Conservation (phyloP, 2,329 filamentous ascomycete species). For the Aspergillus amoenus region DNA sequence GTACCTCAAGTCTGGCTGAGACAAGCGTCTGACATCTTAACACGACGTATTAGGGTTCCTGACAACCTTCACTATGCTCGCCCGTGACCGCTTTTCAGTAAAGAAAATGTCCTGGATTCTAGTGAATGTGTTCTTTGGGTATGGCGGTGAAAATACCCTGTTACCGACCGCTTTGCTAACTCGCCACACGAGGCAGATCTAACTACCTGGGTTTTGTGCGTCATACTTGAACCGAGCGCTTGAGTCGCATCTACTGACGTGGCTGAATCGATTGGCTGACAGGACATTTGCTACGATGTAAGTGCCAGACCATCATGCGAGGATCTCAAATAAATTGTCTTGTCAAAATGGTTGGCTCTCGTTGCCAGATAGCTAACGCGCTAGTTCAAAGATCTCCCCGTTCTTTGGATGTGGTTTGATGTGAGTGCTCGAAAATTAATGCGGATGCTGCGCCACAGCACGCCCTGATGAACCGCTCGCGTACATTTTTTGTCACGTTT, state of each 20-base stretch:
- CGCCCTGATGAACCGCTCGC: conserved; percentile 21
- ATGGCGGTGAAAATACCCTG: conserved; percentile 28
- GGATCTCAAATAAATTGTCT: conserved; percentile 25
- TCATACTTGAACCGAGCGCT: conserved; percentile 23
- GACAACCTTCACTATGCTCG: conserved; percentile 69
- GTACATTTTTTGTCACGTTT: conserved; percentile 39
- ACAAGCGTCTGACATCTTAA: background rate
- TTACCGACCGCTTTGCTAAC: conserved; percentile 20
- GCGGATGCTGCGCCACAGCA: conserved; percentile 25
- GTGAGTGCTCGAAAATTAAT: conserved; percentile 27
- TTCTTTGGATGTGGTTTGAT: conserved; percentile 42
- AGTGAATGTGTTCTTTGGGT: conserved; percentile 64
- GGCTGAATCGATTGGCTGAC: conserved; percentile 42
- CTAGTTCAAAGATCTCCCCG: conserved; percentile 41
- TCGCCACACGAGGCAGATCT: conserved; percentile 40
- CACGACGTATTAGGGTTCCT: conserved; percentile 62
- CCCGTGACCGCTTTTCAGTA: conserved; percentile 56
- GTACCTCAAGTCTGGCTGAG: background rate
- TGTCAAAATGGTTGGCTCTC: conserved; percentile 40
- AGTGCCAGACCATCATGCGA: conserved; percentile 33
- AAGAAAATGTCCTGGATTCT: conserved; percentile 60
- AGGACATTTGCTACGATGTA: conserved; percentile 41
- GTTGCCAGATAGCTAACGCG: conserved; percentile 36
- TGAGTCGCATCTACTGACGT: conserved; percentile 30
- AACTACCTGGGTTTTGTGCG: conserved; percentile 60